Percentiles rank a stretch among this genome's conserved stretches.
These are phyloP conservation scores for Otatea glauca DNA, from an alignment of 176 grass and related monocot species.

Conservation along the genomic window DNA sequence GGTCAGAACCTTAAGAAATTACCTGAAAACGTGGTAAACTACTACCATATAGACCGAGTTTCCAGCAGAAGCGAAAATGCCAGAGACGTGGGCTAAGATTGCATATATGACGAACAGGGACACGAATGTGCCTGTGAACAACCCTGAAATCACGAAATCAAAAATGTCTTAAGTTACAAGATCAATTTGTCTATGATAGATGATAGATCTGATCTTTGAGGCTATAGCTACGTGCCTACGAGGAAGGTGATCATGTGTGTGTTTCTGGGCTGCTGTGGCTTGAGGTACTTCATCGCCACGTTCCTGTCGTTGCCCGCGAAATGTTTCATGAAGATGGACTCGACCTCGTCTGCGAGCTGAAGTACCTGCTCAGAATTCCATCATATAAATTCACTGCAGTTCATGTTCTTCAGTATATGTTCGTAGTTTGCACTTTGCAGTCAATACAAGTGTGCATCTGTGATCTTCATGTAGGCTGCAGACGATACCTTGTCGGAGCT, in stretches of 20 bases:
- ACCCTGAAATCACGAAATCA: slow-evolving; percentile 50
- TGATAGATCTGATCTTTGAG: not conserved
- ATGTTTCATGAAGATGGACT: slow-evolving; percentile 73
- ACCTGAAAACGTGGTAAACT: slow-evolving; percentile 94
- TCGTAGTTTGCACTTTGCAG: not conserved
- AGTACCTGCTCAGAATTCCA: slow-evolving; percentile 57
- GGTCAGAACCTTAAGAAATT: not conserved
- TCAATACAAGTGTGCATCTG: not conserved
- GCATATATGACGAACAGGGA: slow-evolving; percentile 82
- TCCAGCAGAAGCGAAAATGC: slow-evolving; percentile 74
- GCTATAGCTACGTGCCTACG: slow-evolving; percentile 48
- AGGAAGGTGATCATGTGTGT: slow-evolving; percentile 92
- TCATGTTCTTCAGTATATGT: not conserved
- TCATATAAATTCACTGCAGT: not conserved
- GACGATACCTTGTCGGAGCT: slow-evolving; percentile 92
- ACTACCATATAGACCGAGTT: slow-evolving; percentile 76
- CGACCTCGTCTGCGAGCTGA: slow-evolving; percentile 84
- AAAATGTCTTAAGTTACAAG: not conserved
- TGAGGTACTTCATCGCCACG: slow-evolving; percentile 89
- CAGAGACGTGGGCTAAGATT: slow-evolving; percentile 73
- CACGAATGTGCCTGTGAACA: slow-evolving; percentile 91
- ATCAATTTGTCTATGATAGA: not conserved
- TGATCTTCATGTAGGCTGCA: not conserved
- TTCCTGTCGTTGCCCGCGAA: slow-evolving; percentile 75
- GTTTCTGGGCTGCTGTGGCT: slow-evolving; percentile 66